phyloP scores from a whole-genome alignment of 1,139 yeast species.

The Debaryomyces sp. region DNA sequence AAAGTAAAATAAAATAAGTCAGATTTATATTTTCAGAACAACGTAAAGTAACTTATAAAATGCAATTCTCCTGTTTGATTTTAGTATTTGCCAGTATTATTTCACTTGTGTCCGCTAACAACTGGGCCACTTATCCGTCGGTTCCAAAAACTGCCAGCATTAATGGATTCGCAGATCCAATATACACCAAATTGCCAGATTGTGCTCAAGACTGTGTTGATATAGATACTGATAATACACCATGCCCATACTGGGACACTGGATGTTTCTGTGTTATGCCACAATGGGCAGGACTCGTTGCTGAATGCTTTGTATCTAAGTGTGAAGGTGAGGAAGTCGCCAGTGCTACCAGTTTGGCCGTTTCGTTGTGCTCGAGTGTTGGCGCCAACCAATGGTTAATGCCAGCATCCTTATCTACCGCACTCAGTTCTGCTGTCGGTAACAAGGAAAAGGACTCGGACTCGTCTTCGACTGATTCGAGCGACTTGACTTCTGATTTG shows the following conservation, averaged over 20 bases:
- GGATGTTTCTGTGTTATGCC: slow-evolving; percentile 43
- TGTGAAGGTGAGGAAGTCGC: slow-evolving; percentile 29
- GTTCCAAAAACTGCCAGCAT: slow-evolving; percentile 43
- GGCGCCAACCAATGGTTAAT: slow-evolving; percentile 31
- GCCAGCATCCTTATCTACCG: slow-evolving; percentile 33
- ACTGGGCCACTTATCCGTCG: slow-evolving; percentile 34
- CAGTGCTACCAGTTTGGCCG: slow-evolving; percentile 26
- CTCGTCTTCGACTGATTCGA: background rate
- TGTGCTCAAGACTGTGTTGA: slow-evolving; percentile 34
- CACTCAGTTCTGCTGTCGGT: slow-evolving; percentile 31
- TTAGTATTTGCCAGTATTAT: background rate
- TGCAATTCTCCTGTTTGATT: background rate
- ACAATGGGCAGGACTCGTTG: slow-evolving; percentile 28
- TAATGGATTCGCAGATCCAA: slow-evolving; percentile 47
- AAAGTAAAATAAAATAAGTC: background rate
- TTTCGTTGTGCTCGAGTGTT: slow-evolving; percentile 28
- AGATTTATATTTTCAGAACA: background rate
- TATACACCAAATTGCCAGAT: slow-evolving; percentile 28
- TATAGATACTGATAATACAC: slow-evolving; percentile 28
- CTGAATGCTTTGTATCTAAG: slow-evolving; percentile 30
- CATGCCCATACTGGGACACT: slow-evolving; percentile 45
- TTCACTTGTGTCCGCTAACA: slow-evolving; percentile 8
- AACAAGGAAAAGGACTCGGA: background rate
- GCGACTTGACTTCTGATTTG: background rate
- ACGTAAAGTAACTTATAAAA: background rate